These are phyloP conservation scores for Saccharomyces mikatae DNA, from an alignment of 805 yeast genomes.

Conservation along the genomic window DNA sequence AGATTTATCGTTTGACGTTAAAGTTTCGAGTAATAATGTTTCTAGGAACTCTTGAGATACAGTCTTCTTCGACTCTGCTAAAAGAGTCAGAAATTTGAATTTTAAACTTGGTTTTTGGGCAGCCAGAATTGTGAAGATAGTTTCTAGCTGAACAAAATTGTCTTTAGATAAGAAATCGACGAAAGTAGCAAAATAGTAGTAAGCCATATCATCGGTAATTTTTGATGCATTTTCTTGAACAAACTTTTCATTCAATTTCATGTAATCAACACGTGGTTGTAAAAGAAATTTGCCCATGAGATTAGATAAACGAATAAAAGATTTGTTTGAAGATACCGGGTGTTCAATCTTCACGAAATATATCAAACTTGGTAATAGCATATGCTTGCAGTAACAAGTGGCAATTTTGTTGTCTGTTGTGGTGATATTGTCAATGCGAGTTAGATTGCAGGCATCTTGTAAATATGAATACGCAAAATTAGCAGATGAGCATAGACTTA, in stretches of 20 bases:
- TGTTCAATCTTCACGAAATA: slow-evolving; percentile 8
- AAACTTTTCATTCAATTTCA: slow-evolving; percentile 16
- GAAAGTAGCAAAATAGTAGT: slow-evolving; percentile 16
- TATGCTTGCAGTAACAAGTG: slow-evolving; percentile 12
- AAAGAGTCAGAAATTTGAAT: slow-evolving; percentile 36
- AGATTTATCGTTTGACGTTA: slow-evolving; percentile 1
- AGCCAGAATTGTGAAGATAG: slow-evolving; percentile 38
- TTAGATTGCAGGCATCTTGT: slow-evolving; percentile 7
- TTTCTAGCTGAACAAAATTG: slow-evolving; percentile 35
- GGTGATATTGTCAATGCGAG: slow-evolving; percentile 12
- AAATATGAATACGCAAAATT: neutral
- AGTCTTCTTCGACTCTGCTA: slow-evolving; percentile 45
- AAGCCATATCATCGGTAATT: slow-evolving; percentile 7
- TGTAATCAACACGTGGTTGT: slow-evolving; percentile 9
- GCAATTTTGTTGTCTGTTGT: slow-evolving; percentile 16
- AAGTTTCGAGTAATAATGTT: slow-evolving; percentile 12
- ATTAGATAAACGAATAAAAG: neutral
- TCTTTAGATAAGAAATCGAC: slow-evolving; percentile 18
- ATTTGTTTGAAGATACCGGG: neutral
- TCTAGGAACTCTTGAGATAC: slow-evolving; percentile 46
- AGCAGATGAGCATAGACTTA: neutral
- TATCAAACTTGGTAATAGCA: slow-evolving; percentile 18
- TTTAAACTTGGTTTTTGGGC: slow-evolving; percentile 34
- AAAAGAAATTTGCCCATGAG: slow-evolving; percentile 13
- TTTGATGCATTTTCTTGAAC: slow-evolving; percentile 6